These are phyloP conservation scores for Vaccinium darrowii DNA, from an alignment of 148 eudicot genomes.

Conservation along the genomic window DNA sequence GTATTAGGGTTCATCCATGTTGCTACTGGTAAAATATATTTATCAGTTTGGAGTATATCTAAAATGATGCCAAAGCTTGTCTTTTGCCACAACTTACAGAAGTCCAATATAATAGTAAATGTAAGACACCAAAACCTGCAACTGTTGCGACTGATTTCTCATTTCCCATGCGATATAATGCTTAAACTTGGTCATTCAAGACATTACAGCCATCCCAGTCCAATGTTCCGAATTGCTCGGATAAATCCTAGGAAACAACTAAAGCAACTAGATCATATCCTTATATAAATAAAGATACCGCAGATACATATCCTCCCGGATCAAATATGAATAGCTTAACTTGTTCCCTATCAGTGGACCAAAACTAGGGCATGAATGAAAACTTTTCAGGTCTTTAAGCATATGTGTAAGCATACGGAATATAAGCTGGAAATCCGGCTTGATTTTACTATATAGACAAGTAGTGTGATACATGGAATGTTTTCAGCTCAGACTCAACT, in stretches of 20 bases:
- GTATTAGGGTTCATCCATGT: no score
- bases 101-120: neutral
- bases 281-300: neutral
- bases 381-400: conserved; percentile 4
- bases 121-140: neutral
- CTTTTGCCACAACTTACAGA: neutral
- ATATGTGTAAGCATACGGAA: neutral
- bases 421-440: conserved; percentile 4
- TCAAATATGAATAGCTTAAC: no score
- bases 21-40: no score
- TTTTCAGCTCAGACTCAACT: conserved; percentile 5
- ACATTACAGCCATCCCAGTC: neutral
- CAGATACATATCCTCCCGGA: no score
- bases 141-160: neutral
- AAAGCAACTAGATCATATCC: neutral
- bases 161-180: neutral
- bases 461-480: neutral
- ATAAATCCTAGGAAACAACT: neutral
- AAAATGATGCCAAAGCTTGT: neutral
- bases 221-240: neutral
- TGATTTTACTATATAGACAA: neutral
- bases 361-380: neutral
- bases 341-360: neutral
- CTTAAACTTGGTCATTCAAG: conserved; percentile 8
- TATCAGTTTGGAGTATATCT: no score